Evolutionary conservation across 2,329 filamentous ascomycete species (phyloP).

Genomic region (Penicillium hesseltinei): DNA sequence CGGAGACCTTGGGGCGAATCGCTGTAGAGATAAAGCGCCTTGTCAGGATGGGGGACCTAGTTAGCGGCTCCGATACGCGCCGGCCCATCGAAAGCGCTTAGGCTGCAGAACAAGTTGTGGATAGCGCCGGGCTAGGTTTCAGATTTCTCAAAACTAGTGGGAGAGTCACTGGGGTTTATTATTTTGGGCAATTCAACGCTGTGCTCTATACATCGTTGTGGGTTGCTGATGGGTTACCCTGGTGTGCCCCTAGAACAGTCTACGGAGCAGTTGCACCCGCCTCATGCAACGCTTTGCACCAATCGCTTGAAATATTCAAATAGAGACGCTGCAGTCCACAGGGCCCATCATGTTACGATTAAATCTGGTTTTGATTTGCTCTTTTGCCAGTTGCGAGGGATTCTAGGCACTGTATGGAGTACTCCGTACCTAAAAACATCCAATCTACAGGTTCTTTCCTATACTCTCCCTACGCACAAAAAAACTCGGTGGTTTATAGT

Average conservation of each 20-base stretch:
- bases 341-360: background rate
- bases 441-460: background rate
- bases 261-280: background rate
- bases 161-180: background rate
- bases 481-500: slow-evolving; percentile 4
- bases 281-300: background rate
- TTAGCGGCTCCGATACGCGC: slow-evolving; percentile 23
- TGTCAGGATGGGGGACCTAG: slow-evolving; percentile 9
- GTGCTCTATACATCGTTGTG: background rate
- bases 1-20: slow-evolving; percentile 5
- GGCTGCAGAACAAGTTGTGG: slow-evolving; percentile 4
- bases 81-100: slow-evolving; percentile 21
- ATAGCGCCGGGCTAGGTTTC: slow-evolving; percentile 9
- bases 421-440: background rate
- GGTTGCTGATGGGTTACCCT: background rate
- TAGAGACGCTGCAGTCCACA: background rate
- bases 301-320: background rate
- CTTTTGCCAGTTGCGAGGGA: background rate
- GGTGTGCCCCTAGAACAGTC: background rate
- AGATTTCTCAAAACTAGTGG: background rate
- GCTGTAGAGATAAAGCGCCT: slow-evolving; percentile 8
- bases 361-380: background rate
- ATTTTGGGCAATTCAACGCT: background rate
- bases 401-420: background rate
- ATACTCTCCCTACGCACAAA: background rate